These are phyloP conservation scores for Hypoxylon trugodes DNA, from an alignment of 495 filamentous ascomycete genomes.

Conservation along the genomic window DNA sequence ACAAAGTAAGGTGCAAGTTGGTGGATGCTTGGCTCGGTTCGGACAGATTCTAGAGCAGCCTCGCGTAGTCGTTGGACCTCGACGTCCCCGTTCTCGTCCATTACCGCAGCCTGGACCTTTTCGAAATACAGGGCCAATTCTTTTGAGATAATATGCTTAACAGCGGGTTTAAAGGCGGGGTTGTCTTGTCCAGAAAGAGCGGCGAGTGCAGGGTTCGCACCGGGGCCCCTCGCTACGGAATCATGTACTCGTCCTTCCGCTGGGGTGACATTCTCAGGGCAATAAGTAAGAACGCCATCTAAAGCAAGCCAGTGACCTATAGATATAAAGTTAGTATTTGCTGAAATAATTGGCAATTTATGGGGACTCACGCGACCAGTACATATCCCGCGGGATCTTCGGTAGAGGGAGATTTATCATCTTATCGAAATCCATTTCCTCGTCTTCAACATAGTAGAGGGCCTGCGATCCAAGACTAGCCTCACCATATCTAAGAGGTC, in stretches of 20 bases:
- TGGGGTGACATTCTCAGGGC: slow-evolving; percentile 92
- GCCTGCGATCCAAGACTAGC: slow-evolving; percentile 93
- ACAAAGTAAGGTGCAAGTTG: slow-evolving; percentile 96
- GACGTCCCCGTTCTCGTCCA: slow-evolving; percentile 84
- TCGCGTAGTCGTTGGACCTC: slow-evolving; percentile 71
- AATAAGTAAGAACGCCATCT: slow-evolving; percentile 94
- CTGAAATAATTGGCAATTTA: not conserved
- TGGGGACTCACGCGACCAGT: slow-evolving; percentile 76
- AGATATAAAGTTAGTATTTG: slow-evolving; percentile 22
- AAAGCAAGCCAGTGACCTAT: slow-evolving; percentile 94
- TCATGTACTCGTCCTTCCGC: slow-evolving; percentile 81
- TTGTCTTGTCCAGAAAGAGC: slow-evolving; percentile 85
- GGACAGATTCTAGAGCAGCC: slow-evolving; percentile 81
- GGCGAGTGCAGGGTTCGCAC: slow-evolving; percentile 80
- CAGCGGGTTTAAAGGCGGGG: slow-evolving; percentile 81
- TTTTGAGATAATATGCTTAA: slow-evolving; percentile 94
- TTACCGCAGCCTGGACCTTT: slow-evolving; percentile 83
- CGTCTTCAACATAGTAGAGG: slow-evolving; percentile 96
- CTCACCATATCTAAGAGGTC: slow-evolving; percentile 89
- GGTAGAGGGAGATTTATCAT: slow-evolving; percentile 95
- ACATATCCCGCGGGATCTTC: slow-evolving; percentile 91
- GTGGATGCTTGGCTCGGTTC: slow-evolving; percentile 88
- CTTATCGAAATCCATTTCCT: slow-evolving; percentile 98
- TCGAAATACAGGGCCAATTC: slow-evolving; percentile 98
- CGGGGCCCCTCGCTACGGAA: slow-evolving; percentile 85